Conservation (phyloP, 2,329 filamentous ascomycete species). For the Aspergillus sp. region DNA sequence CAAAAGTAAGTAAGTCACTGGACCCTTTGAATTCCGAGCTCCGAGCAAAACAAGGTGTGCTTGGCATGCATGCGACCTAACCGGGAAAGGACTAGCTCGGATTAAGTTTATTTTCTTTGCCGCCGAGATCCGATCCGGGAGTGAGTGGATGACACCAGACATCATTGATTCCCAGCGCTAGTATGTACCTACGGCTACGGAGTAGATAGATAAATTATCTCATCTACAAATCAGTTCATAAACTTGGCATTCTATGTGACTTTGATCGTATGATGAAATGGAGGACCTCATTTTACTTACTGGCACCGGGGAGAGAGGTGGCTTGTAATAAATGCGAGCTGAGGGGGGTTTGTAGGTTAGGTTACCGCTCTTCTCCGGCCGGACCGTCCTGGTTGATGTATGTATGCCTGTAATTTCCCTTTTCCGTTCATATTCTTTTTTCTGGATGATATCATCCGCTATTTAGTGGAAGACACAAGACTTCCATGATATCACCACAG, state of each 20-base stretch:
- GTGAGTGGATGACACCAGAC: neutral
- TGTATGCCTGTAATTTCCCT: too few relatives aligned
- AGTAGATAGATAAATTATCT: neutral
- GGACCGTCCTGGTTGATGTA: neutral
- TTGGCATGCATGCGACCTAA: neutral
- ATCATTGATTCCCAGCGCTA: neutral
- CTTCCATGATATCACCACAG: constrained; percentile 22
- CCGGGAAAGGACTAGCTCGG: neutral
- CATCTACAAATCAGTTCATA: neutral
- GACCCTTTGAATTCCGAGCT: too few relatives aligned
- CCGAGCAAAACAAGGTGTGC: neutral
- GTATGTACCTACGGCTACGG: too few relatives aligned
- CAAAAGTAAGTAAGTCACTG: too few relatives aligned
- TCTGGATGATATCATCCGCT: constrained; percentile 8
- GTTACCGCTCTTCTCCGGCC: neutral
- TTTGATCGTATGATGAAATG: too few relatives aligned
- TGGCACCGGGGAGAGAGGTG: too few relatives aligned
- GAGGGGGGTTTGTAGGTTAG: too few relatives aligned
- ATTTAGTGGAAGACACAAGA: neutral
- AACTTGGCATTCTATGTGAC: neutral
- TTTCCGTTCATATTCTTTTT: too few relatives aligned
- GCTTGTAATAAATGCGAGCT: too few relatives aligned
- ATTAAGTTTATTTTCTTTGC: neutral
- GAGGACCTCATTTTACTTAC: too few relatives aligned
- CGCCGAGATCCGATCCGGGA: neutral